phyloP scores from a whole-genome alignment of 176 grass and related monocot species.

The Neostapfia colusana region DNA sequence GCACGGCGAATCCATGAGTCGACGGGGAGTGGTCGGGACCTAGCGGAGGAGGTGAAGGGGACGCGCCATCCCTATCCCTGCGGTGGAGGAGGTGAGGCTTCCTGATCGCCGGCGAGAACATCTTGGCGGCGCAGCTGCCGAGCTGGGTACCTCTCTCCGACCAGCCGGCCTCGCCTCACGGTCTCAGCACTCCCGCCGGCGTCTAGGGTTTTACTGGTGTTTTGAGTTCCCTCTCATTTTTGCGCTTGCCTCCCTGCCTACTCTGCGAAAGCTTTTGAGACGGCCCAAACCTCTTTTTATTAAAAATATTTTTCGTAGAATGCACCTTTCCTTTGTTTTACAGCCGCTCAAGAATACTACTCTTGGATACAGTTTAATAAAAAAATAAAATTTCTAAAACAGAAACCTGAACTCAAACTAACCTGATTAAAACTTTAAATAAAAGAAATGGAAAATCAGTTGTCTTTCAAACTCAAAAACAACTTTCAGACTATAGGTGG shows the following conservation, averaged over 20 bases:
- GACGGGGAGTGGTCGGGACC: slow-evolving; percentile 37
- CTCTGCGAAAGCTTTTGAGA: not conserved
- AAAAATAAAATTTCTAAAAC: too few species aligned
- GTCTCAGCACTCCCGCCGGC: slow-evolving; percentile 26
- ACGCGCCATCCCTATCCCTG: slow-evolving; percentile 38
- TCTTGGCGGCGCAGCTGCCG: slow-evolving; percentile 35
- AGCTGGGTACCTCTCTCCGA: slow-evolving; percentile 33
- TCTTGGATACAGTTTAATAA: too few species aligned
- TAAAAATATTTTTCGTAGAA: not conserved
- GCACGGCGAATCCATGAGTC: slow-evolving; percentile 40
- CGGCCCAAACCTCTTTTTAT: not conserved
- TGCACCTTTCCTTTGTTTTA: too few species aligned
- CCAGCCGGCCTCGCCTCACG: slow-evolving; percentile 18
- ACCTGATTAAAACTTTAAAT: too few species aligned
- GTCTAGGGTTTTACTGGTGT: slow-evolving; percentile 50
- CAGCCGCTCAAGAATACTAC: too few species aligned
- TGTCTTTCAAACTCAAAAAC: too few species aligned
- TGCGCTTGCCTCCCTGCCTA: not conserved
- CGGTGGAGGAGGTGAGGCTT: slow-evolving; percentile 54
- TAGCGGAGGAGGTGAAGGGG: slow-evolving; percentile 33
- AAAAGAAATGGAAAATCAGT: too few species aligned
- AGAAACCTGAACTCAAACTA: too few species aligned
- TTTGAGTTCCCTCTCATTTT: slow-evolving; percentile 17
- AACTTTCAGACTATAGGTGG: too few species aligned
- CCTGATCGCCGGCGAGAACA: slow-evolving; percentile 90